Percentiles rank a stretch among this genome's conserved stretches.
phyloP scores from a whole-genome alignment of 306 rosid genomes.

The Fragaria iinumae region DNA sequence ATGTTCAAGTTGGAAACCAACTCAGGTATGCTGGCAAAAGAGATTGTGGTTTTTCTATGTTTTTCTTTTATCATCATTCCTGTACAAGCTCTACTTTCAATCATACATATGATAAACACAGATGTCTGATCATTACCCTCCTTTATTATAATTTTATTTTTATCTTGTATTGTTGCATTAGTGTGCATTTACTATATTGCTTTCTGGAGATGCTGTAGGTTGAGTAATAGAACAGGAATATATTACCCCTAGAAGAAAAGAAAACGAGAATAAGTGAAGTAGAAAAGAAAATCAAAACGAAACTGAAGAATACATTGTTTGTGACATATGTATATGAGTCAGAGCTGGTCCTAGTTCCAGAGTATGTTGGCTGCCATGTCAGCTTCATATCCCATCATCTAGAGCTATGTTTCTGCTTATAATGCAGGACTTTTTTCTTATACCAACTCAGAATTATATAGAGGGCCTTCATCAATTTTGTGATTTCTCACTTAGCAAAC shows the following conservation, averaged over 20 bases:
- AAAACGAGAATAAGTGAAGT: not conserved
- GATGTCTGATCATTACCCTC: not conserved
- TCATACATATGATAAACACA: not conserved
- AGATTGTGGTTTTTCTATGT: not conserved
- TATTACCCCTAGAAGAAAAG: not conserved
- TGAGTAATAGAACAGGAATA: not conserved
- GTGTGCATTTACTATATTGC: not conserved
- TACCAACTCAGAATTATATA: not conserved
- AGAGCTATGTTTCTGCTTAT: not conserved
- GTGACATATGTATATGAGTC: not conserved
- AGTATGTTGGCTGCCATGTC: not conserved
- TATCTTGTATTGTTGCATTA: not conserved
- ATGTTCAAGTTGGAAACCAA: conserved; percentile 71
- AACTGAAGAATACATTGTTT: not conserved
- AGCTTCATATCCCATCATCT: not conserved
- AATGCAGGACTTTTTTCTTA: not conserved
- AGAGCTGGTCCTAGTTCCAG: not conserved
- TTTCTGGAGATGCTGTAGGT: not conserved
- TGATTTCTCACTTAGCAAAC: no score
- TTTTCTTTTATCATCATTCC: not conserved
- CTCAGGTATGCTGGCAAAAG: conserved; percentile 55
- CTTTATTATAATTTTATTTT: not conserved
- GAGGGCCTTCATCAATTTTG: no score
- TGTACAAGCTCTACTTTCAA: not conserved
- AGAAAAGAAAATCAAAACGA: not conserved